Evolutionary conservation across 2,329 filamentous ascomycete species (phyloP).

Genomic region (Clarireedia homoeocarpa): DNA sequence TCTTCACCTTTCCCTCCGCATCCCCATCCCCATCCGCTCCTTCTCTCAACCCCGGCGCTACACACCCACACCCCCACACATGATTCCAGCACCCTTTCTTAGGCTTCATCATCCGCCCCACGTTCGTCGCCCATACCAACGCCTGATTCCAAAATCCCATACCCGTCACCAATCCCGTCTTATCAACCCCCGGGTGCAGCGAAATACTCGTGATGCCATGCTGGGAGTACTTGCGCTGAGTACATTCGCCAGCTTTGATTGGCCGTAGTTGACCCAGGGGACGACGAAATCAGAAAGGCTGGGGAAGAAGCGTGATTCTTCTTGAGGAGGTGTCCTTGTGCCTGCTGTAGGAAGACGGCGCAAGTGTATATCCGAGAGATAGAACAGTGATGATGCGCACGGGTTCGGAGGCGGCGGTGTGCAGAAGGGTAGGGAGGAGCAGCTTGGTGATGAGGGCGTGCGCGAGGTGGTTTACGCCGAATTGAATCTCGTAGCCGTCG

Average conservation of each 20-base stretch:
- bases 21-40: not conserved
- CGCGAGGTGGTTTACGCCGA: constrained; percentile 41
- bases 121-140: not conserved
- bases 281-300: not conserved
- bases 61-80: not conserved
- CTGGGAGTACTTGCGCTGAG: constrained; percentile 33
- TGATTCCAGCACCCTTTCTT: not conserved
- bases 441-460: constrained; percentile 37
- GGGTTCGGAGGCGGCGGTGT: constrained; percentile 13
- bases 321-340: constrained; percentile 11
- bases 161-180: constrained; percentile 9
- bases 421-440: constrained; percentile 29
- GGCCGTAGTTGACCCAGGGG: constrained; percentile 31
- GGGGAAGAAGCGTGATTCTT: constrained; percentile 8
- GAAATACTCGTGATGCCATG: constrained; percentile 33
- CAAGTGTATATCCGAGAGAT: not conserved
- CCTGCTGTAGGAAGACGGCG: not conserved
- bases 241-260: constrained; percentile 42
- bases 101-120: not conserved
- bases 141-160: not conserved
- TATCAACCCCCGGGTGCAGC: constrained; percentile 33
- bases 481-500: constrained; percentile 41
- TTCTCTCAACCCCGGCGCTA: too few species aligned
- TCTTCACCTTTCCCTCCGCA: not conserved
- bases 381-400: constrained; percentile 14